A percentile compares a stretch with the other conserved stretches of the same genome.
Conservation (phyloP, 2,329 filamentous ascomycete species). For the Neonectria ditissima region DNA sequence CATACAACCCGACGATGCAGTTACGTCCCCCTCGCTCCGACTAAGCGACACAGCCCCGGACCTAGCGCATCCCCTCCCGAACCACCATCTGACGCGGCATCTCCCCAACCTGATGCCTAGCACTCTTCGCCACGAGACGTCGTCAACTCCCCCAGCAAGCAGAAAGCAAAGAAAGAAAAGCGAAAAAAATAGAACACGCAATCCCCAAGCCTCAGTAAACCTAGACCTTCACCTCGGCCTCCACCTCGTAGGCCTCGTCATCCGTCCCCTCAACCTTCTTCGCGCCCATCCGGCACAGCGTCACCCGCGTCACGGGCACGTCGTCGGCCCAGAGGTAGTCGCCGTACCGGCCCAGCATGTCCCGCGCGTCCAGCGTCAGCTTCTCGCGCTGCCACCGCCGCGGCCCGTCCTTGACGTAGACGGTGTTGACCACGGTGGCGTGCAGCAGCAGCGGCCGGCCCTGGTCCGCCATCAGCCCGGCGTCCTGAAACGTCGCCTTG, state of each 20-base stretch:
- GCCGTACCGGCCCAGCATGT: slow-evolving; percentile 69
- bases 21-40: neutral
- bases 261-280: slow-evolving; percentile 69
- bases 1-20: neutral
- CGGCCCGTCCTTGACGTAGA: slow-evolving; percentile 70
- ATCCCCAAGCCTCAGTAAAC: neutral
- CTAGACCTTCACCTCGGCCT: slow-evolving; percentile 59
- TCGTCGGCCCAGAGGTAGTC: slow-evolving; percentile 78
- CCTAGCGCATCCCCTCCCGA: neutral
- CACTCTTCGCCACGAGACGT: slow-evolving; percentile 8
- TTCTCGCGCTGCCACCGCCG: slow-evolving; percentile 50
- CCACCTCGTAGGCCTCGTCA: slow-evolving; percentile 66
- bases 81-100: neutral
- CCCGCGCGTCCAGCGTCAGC: slow-evolving; percentile 65
- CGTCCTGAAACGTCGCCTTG: slow-evolving; percentile 64
- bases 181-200: neutral
- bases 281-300: slow-evolving; percentile 90
- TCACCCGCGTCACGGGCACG: slow-evolving; percentile 75
- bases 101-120: slow-evolving; percentile 18
- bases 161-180: no score
- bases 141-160: neutral
- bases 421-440: slow-evolving; percentile 87
- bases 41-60: neutral
- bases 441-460: slow-evolving; percentile 78
- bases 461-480: slow-evolving; percentile 68